phyloP scores from a whole-genome alignment of 2,329 filamentous ascomycete species.

The Diaporthe batatas region DNA sequence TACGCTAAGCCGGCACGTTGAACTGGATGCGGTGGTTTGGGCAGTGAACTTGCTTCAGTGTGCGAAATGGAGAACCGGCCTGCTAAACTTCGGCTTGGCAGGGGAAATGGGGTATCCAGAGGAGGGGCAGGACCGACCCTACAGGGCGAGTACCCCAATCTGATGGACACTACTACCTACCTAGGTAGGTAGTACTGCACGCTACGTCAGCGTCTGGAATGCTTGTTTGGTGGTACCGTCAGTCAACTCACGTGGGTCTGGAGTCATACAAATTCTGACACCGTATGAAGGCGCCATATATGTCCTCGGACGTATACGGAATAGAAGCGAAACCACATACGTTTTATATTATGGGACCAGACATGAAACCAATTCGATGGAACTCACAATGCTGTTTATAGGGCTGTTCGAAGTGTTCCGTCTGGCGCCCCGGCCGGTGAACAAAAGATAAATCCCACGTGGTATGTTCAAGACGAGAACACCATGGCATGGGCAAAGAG shows the following conservation, averaged over 20 bases:
- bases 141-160: background rate
- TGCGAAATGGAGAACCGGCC: background rate
- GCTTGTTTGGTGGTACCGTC: constrained; percentile 4
- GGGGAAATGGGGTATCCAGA: background rate
- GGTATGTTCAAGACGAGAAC: background rate
- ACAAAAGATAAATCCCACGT: background rate
- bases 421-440: background rate
- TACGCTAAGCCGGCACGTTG: background rate
- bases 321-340: no score
- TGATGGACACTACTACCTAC: background rate
- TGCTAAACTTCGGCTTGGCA: background rate
- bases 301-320: no score
- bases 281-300: no score
- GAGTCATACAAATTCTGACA: background rate
- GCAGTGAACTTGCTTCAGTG: background rate
- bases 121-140: background rate
- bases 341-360: no score
- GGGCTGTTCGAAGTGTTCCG: no score
- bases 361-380: no score
- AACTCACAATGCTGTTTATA: no score
- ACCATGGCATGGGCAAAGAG: background rate
- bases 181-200: no score
- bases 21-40: background rate
- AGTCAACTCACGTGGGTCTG: background rate
- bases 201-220: background rate